A percentile compares a stretch with the other conserved stretches of the same genome.
Conservation (phyloP, 2,329 filamentous ascomycete species). For the Diaporthe sp. region DNA sequence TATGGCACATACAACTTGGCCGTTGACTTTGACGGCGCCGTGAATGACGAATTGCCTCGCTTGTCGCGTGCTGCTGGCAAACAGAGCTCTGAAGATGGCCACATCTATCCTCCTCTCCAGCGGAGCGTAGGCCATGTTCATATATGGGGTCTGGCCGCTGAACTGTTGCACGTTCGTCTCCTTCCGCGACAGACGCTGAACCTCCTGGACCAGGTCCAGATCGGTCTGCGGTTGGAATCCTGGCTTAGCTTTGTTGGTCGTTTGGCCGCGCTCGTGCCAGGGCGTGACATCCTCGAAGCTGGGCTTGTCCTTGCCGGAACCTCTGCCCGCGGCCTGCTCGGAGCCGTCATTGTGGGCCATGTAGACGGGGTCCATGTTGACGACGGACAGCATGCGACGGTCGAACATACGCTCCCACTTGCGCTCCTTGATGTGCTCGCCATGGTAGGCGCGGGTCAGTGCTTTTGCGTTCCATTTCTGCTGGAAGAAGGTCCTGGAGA, state of each 20-base stretch:
- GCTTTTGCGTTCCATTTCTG: conserved; percentile 98
- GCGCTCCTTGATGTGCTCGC: conserved; percentile 92
- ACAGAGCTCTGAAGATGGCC: conserved; percentile 93
- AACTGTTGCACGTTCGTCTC: conserved; percentile 45
- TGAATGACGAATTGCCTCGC: conserved; percentile 95
- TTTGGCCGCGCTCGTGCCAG: conserved; percentile 42
- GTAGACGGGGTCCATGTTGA: conserved; percentile 85
- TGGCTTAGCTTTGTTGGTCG: conserved; percentile 38
- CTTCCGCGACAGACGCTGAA: conserved; percentile 37
- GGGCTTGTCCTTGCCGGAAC: conserved; percentile 72
- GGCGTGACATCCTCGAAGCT: conserved; percentile 35
- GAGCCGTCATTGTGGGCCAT: conserved; percentile 87
- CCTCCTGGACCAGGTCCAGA: neutral
- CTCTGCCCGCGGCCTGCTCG: conserved; percentile 84
- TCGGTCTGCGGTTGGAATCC: conserved; percentile 19
- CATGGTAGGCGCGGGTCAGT: conserved; percentile 87
- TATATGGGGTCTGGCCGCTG: conserved; percentile 80
- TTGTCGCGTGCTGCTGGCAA: conserved; percentile 92
- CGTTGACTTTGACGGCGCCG: conserved; percentile 94
- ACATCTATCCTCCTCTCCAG: conserved; percentile 92
- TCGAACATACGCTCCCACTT: conserved; percentile 96
- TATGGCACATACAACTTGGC: conserved; percentile 78
- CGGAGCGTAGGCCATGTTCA: conserved; percentile 95
- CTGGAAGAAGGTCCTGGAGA: conserved; percentile 86
- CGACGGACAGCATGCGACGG: conserved; percentile 82